Evolutionary conservation across 2,329 filamentous ascomycete species (phyloP).

Genomic region (Pseudocercospora vitis): DNA sequence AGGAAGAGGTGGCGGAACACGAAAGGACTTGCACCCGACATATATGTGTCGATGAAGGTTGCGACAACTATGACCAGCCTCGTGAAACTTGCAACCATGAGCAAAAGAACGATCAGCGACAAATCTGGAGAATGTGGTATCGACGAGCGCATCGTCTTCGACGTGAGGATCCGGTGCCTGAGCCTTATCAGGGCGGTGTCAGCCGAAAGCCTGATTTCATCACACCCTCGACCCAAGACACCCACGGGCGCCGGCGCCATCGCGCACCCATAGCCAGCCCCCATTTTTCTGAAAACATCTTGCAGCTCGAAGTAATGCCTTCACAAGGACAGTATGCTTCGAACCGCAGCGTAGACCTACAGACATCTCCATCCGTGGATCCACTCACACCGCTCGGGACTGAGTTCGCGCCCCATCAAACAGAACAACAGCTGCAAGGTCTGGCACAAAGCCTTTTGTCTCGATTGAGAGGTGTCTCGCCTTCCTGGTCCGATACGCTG

Average conservation of each 20-base stretch:
- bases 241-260: background rate
- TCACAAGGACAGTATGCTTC: background rate
- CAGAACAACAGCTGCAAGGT: background rate
- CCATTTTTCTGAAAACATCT: too few relatives aligned
- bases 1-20: background rate
- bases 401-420: background rate
- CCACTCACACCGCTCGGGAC: background rate
- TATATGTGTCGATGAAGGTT: slow-evolving; percentile 2
- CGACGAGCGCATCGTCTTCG: background rate
- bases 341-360: background rate
- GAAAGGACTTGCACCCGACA: background rate
- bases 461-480: background rate
- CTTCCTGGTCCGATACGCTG: background rate
- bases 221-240: background rate
- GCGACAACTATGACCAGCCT: background rate
- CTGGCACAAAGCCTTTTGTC: background rate
- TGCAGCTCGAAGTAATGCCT: too few relatives aligned
- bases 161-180: background rate
- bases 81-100: background rate
- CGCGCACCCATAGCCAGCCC: background rate
- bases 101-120: background rate
- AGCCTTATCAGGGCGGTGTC: background rate
- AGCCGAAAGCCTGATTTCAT: background rate
- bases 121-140: slow-evolving; percentile 1
- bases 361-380: background rate